Conservation (phyloP, 352 stramenopile species). For the Phytophthora podocarpi region DNA sequence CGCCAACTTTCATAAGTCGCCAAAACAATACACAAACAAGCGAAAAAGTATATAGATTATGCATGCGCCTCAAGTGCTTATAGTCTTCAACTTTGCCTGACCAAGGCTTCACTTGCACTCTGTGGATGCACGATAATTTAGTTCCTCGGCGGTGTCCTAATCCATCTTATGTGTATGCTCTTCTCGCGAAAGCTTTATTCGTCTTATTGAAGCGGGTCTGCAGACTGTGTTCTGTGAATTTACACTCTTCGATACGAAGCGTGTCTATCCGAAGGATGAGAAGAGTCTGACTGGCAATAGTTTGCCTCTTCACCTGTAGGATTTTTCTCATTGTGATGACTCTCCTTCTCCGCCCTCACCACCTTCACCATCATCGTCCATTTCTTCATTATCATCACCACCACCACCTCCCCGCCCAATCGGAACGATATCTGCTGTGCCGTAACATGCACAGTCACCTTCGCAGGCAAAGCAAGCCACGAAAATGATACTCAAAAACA, state of each 20-base stretch:
- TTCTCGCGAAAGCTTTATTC: too few relatives aligned
- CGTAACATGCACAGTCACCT: constrained; percentile 75
- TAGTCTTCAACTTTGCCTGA: not conserved
- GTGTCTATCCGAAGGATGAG: constrained; percentile 3
- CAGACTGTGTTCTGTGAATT: not conserved
- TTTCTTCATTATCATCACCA: constrained; percentile 37
- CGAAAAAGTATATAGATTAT: constrained; percentile 16
- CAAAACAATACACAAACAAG: constrained; percentile 18
- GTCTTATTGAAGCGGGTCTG: not conserved
- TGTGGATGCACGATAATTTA: constrained; percentile 22
- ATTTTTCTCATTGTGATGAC: constrained; percentile 10
- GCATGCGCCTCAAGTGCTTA: constrained; percentile 10
- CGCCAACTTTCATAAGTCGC: constrained; percentile 6
- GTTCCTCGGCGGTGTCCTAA: not conserved
- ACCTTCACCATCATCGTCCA: constrained; percentile 8
- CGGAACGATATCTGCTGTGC: constrained; percentile 67
- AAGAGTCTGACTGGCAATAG: constrained; percentile 9
- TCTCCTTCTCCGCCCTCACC: not conserved
- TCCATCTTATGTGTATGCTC: too few relatives aligned
- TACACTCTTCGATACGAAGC: not conserved
- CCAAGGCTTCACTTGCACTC: not conserved
- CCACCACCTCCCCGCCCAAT: constrained; percentile 39
- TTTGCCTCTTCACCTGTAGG: too few relatives aligned
- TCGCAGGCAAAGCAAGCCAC: constrained; percentile 79
- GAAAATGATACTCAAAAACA: constrained; percentile 83